These are phyloP conservation scores for Ophiostoma sp. DNA, from an alignment of 2,329 filamentous ascomycete genomes.

Conservation along the genomic window DNA sequence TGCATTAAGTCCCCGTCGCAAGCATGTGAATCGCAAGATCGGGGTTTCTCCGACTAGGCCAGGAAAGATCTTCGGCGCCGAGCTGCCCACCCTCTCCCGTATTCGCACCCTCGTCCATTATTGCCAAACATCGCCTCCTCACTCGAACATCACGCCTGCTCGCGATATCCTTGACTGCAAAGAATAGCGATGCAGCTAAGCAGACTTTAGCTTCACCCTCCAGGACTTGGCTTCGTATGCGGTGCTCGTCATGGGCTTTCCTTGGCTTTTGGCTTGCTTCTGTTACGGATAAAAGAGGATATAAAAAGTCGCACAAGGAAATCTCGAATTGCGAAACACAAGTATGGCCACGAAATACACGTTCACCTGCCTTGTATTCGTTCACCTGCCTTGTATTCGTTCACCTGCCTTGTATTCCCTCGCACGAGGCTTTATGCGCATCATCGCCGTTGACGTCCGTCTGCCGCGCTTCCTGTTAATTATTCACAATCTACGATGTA, in stretches of 20 bases:
- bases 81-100: background rate
- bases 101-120: background rate
- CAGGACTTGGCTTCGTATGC: slow-evolving; percentile 18
- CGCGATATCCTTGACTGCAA: background rate
- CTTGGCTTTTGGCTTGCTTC: background rate
- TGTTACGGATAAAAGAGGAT: background rate
- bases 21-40: background rate
- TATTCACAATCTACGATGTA: background rate
- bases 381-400: background rate
- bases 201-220: background rate
- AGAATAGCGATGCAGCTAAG: background rate
- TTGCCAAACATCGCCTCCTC: background rate
- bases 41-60: background rate
- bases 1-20: background rate
- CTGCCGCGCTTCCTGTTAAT: background rate
- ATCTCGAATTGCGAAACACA: background rate
- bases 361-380: background rate
- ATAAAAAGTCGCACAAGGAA: background rate
- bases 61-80: background rate
- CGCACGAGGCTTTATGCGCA: background rate
- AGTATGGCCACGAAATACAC: background rate
- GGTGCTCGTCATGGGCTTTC: slow-evolving; percentile 6
- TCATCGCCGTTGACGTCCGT: background rate
- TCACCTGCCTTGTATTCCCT: background rate
- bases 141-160: background rate